Evolutionary conservation across 1,139 yeast genomes (phyloP).

Genomic region (Chernovozyma sophiae-reginae): DNA sequence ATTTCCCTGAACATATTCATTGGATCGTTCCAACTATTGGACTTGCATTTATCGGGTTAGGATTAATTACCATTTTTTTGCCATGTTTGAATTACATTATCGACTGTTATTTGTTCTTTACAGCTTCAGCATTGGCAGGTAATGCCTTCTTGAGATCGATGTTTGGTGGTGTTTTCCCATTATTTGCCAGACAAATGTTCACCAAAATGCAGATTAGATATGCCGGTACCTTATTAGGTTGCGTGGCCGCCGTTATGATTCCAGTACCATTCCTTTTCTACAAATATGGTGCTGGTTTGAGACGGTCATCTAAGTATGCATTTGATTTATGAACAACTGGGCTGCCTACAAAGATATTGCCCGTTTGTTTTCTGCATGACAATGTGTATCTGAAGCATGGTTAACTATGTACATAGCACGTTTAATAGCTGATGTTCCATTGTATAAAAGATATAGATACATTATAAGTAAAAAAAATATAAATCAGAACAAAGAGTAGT

Average conservation of each 20-base stretch:
- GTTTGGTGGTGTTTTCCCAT: slow-evolving; percentile 50
- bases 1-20: slow-evolving; percentile 56
- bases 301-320: slow-evolving; percentile 65
- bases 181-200: slow-evolving; percentile 65
- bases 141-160: slow-evolving; percentile 71
- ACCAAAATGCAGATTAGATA: slow-evolving; percentile 68
- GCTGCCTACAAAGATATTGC: too few relatives aligned
- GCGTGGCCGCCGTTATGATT: slow-evolving; percentile 55
- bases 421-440: too few relatives aligned
- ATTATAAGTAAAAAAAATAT: too few relatives aligned
- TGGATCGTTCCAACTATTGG: slow-evolving; percentile 76
- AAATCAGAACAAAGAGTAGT: too few relatives aligned
- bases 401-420: too few relatives aligned
- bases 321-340: slow-evolving; percentile 19
- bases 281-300: slow-evolving; percentile 57
- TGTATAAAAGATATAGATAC: too few relatives aligned
- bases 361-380: too few relatives aligned
- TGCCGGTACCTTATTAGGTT: slow-evolving; percentile 79
- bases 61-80: slow-evolving; percentile 65
- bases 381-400: too few relatives aligned
- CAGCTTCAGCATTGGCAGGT: slow-evolving; percentile 89
- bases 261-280: slow-evolving; percentile 77
- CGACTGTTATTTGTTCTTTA: slow-evolving; percentile 67
- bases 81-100: slow-evolving; percentile 71
- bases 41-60: slow-evolving; percentile 65